Evolutionary conservation across 768 basidiomycete genomes (phyloP).

Genomic region (Termitomyces sp.): DNA sequence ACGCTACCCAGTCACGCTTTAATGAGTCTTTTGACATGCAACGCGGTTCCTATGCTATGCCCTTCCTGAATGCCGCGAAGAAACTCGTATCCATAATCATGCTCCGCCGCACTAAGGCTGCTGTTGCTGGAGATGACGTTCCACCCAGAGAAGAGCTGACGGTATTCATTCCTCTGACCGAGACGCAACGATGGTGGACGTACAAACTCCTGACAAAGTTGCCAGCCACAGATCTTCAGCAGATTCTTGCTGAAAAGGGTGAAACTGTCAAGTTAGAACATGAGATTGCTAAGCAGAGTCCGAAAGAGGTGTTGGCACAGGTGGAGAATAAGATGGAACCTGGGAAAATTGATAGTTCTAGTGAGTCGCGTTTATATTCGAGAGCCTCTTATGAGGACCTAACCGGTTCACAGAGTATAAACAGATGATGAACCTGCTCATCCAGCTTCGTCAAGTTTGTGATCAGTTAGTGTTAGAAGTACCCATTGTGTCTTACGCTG

Average conservation of each 20-base stretch:
- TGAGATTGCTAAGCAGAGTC: constrained; percentile 23
- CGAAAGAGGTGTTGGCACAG: not conserved
- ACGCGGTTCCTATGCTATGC: constrained; percentile 43
- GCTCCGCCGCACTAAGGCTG: constrained; percentile 55
- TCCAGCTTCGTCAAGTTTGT: constrained; percentile 67
- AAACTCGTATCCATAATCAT: constrained; percentile 45
- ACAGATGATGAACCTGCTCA: constrained; percentile 60
- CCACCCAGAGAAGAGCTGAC: constrained; percentile 55
- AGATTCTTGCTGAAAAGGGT: constrained; percentile 35
- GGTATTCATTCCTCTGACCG: constrained; percentile 51
- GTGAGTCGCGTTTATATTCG: constrained; percentile 17
- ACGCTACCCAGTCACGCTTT: constrained; percentile 40
- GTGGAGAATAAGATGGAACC: constrained; percentile 22
- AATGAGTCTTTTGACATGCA: constrained; percentile 47
- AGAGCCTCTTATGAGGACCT: not conserved
- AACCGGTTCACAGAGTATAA: constrained; percentile 34
- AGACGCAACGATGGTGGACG: constrained; percentile 60
- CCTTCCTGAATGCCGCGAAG: constrained; percentile 42
- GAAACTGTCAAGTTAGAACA: constrained; percentile 14
- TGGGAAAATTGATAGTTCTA: constrained; percentile 17
- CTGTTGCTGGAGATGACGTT: constrained; percentile 36
- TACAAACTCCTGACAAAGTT: constrained; percentile 48
- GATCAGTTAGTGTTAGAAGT: constrained; percentile 43
- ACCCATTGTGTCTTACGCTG: not conserved
- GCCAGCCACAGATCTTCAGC: constrained; percentile 39